phyloP scores from a whole-genome alignment of 1,284 basidiomycete genomes.

The Hymenochaete sp. region DNA sequence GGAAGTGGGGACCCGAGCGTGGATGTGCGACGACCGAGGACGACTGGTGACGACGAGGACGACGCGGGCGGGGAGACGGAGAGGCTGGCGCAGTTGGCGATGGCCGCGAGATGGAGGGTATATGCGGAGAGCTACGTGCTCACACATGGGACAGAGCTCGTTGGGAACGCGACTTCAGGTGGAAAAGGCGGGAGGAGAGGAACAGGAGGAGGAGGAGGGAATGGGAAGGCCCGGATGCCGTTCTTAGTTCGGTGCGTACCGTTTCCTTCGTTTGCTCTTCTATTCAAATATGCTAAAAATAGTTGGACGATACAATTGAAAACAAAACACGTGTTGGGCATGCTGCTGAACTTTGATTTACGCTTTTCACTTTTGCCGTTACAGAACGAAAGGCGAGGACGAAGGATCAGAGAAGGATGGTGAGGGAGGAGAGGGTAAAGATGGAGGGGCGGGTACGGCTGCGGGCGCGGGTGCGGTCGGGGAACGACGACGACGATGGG shows the following conservation, averaged over 20 bases:
- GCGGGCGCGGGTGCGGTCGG: no score
- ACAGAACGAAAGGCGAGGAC: slow-evolving; percentile 14
- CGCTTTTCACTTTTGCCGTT: no score
- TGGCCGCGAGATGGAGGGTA: slow-evolving; percentile 64
- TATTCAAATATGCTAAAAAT: not conserved
- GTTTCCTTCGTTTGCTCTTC: not conserved
- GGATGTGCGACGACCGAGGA: slow-evolving; percentile 22
- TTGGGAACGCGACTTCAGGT: no score
- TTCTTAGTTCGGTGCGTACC: slow-evolving; percentile 11
- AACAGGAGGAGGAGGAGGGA: no score
- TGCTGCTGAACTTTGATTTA: no score
- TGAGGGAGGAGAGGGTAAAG: slow-evolving; percentile 1
- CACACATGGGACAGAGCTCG: slow-evolving; percentile 63
- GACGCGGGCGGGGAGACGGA: not conserved
- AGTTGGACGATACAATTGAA: not conserved
- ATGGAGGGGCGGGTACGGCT: not conserved
- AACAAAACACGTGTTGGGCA: no score
- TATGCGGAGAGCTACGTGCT: slow-evolving; percentile 85
- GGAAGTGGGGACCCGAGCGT: slow-evolving; percentile 74
- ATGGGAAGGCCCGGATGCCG: slow-evolving; percentile 29
- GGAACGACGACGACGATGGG: slow-evolving; percentile 4
- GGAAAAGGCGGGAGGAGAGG: no score
- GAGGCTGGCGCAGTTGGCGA: slow-evolving; percentile 31
- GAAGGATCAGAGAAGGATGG: slow-evolving; percentile 6
- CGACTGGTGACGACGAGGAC: not conserved